Evolutionary conservation across 345 rosid genomes (phyloP), one percentile per base, ranked within the genome.

Genomic region (Hibiscus tridactylites): DNA sequence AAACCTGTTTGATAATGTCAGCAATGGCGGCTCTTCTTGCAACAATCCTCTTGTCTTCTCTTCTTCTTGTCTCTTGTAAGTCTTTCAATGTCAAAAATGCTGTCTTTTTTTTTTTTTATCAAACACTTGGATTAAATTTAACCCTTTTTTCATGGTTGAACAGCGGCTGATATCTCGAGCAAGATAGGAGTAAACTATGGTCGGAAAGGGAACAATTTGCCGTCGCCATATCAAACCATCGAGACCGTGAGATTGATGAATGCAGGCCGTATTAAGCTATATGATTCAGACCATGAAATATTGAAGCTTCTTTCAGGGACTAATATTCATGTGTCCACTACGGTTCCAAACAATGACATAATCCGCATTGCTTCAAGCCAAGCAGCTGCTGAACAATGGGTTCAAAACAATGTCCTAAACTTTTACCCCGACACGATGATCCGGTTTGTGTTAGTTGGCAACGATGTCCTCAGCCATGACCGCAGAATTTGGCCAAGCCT

Each of bases 361-460:
- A 72, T 71, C 88, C 82, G 77, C 67, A 74, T 85, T 66, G 80
- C 94, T n/a, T 73, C 76, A 37, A 77, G 78, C 35, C 77, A 84
- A 7, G 9, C 80, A 28, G 77, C 90, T 15, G 77, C 93, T 44
- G 92, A 93, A 74, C 71, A 81, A 0, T 93, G 96, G 98, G 84
- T 88, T 37, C 60, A 31, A 5, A 78, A 79, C 78, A 85, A 91
- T 53, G 85, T 93, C 65, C 79, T 84, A 9, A 88, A 86, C 2
- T 85, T 80, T 74, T 81, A 83, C 76, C 87, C 88, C 0, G 68
- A 54, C 26, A 88, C 89, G 77, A 84, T 80, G 81, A 93, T 93
- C 84, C 90, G 96, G 10, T 93, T 91, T 78, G 89, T 93, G 76
- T 88, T 93, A 24, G 87, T 90, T 60, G 97, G 98, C 29, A 93